phyloP scores from a whole-genome alignment of 768 basidiomycete genomes.

The Tulasnella sp. region DNA sequence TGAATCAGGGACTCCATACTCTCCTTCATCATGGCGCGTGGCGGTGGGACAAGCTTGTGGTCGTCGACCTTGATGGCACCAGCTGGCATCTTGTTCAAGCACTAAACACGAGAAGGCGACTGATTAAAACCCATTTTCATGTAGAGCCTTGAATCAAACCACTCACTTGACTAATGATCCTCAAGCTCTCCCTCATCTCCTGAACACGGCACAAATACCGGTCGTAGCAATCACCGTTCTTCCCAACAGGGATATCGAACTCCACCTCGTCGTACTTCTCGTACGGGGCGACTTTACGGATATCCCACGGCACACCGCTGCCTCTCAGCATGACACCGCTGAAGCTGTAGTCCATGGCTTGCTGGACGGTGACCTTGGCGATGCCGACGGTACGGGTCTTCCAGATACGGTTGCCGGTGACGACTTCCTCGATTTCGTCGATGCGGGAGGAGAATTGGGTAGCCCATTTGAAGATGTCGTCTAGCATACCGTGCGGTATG shows the following conservation, averaged over 20 bases:
- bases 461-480: constrained; percentile 97
- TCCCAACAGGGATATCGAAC: constrained; percentile 93
- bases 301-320: constrained; percentile 89
- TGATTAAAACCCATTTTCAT: not conserved
- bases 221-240: constrained; percentile 96
- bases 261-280: constrained; percentile 98
- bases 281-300: constrained; percentile 84
- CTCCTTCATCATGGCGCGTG: constrained; percentile 97
- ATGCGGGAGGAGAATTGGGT: constrained; percentile 85
- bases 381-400: constrained; percentile 87
- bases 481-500: constrained; percentile 93
- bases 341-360: constrained; percentile 88
- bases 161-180: constrained; percentile 68
- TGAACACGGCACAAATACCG: constrained; percentile 96
- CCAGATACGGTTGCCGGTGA: constrained; percentile 98
- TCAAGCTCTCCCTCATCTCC: constrained; percentile 91
- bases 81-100: constrained; percentile 92
- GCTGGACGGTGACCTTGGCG: constrained; percentile 80
- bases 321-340: constrained; percentile 96
- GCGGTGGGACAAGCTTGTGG: constrained; percentile 93
- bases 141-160: not conserved
- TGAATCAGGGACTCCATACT: constrained; percentile 97
- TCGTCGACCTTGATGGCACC: constrained; percentile 93
- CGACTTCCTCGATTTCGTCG: constrained; percentile 96
- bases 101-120: constrained; percentile 36